Evolutionary conservation across 352 stramenopile genomes (phyloP).

Genomic region (Thalassiosira hispida): DNA sequence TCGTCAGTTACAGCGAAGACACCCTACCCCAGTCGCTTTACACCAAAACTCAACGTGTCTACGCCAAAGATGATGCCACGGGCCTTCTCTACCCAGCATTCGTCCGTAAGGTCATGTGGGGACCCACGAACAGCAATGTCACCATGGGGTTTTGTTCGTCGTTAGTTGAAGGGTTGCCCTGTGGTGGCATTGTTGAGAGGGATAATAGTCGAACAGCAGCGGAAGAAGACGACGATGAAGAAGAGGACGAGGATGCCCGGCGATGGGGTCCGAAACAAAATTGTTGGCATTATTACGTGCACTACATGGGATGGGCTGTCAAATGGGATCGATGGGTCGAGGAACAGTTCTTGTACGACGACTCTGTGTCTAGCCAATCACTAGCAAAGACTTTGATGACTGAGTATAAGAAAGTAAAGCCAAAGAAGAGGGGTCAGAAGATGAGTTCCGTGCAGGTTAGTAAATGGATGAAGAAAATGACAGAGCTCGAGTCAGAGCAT

Average conservation of each 20-base stretch:
- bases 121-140: conserved; percentile 18
- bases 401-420: conserved; percentile 55
- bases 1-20: background rate
- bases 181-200: background rate
- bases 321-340: conserved; percentile 82
- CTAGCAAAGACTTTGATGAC: conserved; percentile 49
- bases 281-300: conserved; percentile 76
- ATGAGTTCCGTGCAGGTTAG: conserved; percentile 22
- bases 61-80: conserved; percentile 40
- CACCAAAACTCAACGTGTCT: conserved; percentile 26
- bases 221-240: conserved; percentile 15
- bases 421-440: conserved; percentile 47
- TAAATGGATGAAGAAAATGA: conserved; percentile 34
- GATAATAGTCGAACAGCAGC: conserved; percentile 2
- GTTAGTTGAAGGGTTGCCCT: background rate
- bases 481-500: conserved; percentile 21
- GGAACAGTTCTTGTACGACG: conserved; percentile 56
- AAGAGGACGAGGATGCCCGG: conserved; percentile 41
- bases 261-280: conserved; percentile 25
- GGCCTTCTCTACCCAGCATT: conserved; percentile 53
- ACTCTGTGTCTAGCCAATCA: conserved; percentile 36
- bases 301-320: conserved; percentile 77
- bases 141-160: conserved; percentile 15
- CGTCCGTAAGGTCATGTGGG: conserved; percentile 41
- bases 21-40: conserved; percentile 11